A percentile compares a stretch with the other conserved stretches of the same genome.
These are phyloP conservation scores for Rhodomyrtus psidioides DNA, from an alignment of 441 rosid species.

Conservation along the genomic window DNA sequence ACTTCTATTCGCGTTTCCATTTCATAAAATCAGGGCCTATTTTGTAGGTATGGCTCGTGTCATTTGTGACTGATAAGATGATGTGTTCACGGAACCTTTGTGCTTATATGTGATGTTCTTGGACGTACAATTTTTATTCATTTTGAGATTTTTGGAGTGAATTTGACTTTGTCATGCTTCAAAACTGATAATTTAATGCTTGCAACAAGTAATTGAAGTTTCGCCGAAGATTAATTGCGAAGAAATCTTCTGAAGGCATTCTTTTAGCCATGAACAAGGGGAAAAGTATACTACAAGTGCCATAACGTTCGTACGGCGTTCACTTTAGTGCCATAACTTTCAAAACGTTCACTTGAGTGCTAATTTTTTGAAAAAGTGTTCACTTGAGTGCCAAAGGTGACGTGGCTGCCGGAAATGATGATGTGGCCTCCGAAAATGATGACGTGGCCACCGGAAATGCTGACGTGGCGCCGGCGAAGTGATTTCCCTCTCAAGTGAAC, in stretches of 20 bases:
- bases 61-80: background rate
- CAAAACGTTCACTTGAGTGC: no score
- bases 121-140: background rate
- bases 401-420: no score
- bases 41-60: background rate
- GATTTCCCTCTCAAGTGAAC: no score
- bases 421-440: no score
- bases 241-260: background rate
- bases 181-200: background rate
- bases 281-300: no score
- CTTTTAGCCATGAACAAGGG: background rate
- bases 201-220: background rate
- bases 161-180: background rate
- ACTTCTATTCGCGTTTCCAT: background rate
- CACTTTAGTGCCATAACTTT: no score
- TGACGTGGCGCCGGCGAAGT: no score
- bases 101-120: background rate
- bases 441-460: no score
- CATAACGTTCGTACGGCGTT: no score
- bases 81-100: background rate
- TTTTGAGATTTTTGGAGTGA: background rate
- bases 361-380: no score
- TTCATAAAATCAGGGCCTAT: background rate
- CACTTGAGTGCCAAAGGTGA: no score
- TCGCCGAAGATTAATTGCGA: background rate